Base-by-base conservation (phyloP, 1,284 basidiomycete genomes). In the Ustilago curta region DNA sequence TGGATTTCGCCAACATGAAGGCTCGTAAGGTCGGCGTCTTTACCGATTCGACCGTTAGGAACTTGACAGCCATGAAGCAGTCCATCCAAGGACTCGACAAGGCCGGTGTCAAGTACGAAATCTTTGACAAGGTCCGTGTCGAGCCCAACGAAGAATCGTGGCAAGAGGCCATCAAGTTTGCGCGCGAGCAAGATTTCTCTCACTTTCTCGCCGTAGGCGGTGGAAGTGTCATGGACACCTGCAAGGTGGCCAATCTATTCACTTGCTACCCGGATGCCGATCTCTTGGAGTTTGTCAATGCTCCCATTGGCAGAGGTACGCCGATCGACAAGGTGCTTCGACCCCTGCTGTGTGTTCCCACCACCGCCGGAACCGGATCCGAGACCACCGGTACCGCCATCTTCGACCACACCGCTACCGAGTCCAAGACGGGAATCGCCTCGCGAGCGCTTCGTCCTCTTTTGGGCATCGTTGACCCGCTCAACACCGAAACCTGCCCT, bases 331-430 rank as follows among this genome's bases (percentile, higher is more conserved):
- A 93, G 84, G 87, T 88, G 31, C 88, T 98, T 42, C 87, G 90
- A 29, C 96, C 96, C 18, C 88, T 98, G 47, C 95, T 98, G 70
- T 95, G 95, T 49, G 90, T 97, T 23, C 95, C 95, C 11, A 98
- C 96, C 2, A 98, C 95, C 8, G 95, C 96, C 43, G 95, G 95
- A 55, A 98, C 95, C n/a, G 95, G 80, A 8, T 78, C 76, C 43
- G 80, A 98, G 86, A 98, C 96, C 1, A 98, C 95, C 2, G 96
- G 96, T n/a, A 93, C 96, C 1, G 94, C 96, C 16, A 97, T 98
- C 78, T 90, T 97, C 52, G 96, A 97, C 85, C 92, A 95, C 66
- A 91, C 84, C 0, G 75, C 69, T 6, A 77, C 74, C 35, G 70
- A 91, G 16, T 96, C 97, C 89, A 98, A 98, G 88, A 97, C 95